A percentile compares a stretch with the other conserved stretches of the same genome.
These are phyloP conservation scores for Euphorbia lathyris DNA, from an alignment of 345 rosid genomes.

Conservation along the genomic window DNA sequence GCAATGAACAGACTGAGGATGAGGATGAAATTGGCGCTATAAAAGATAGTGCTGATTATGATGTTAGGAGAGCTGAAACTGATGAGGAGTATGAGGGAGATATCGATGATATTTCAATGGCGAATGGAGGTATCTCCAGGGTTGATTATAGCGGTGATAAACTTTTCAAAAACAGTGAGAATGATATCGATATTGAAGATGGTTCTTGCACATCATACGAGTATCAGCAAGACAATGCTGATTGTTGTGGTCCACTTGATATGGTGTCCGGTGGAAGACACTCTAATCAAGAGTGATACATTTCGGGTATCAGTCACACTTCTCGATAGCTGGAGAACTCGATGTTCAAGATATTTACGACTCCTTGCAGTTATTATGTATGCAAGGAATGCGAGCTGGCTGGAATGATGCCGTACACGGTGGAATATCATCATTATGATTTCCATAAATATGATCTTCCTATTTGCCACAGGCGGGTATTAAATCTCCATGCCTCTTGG, in stretches of 20 bases:
- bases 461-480: constrained; percentile 2
- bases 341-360: neutral
- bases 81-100: constrained; percentile 37
- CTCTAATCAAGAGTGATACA: constrained; percentile 20
- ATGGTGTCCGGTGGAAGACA: constrained; percentile 13
- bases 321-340: neutral
- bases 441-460: constrained; percentile 2
- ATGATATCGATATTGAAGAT: constrained; percentile 27
- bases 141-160: constrained; percentile 10
- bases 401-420: neutral
- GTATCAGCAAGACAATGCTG: constrained; percentile 21
- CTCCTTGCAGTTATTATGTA: neutral
- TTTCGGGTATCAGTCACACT: neutral
- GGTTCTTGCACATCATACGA: constrained; percentile 40
- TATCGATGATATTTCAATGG: constrained; percentile 26
- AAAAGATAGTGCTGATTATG: constrained; percentile 7
- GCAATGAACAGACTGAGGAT: constrained; percentile 26
- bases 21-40: constrained; percentile 25
- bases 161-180: constrained; percentile 5
- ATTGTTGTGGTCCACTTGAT: constrained; percentile 12
- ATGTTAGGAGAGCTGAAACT: constrained; percentile 13
- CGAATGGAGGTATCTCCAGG: constrained; percentile 6
- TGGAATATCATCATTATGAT: neutral
- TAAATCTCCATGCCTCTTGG: neutral
- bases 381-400: neutral